Conservation (phyloP, 1,284 basidiomycete species). For the Boletellus deceptivus region DNA sequence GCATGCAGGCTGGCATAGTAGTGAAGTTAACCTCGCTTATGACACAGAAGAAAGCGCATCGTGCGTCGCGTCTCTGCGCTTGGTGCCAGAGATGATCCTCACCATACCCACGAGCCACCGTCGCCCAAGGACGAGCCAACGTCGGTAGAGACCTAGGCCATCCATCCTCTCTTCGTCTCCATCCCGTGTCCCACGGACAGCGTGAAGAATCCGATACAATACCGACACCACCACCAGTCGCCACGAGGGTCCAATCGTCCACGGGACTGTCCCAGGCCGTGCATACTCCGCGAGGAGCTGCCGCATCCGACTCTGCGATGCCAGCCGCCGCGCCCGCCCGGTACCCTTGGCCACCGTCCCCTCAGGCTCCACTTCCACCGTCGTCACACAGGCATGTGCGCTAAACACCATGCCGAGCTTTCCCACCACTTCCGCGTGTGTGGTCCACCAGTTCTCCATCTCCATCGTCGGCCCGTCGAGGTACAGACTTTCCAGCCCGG, state of each 20-base stretch:
- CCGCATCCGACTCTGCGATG: background rate
- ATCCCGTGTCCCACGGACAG: too few species aligned
- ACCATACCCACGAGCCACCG: background rate
- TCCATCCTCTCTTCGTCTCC: background rate
- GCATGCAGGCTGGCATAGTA: too few species aligned
- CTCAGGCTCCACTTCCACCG: background rate
- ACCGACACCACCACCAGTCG: background rate
- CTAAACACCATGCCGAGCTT: slow-evolving; percentile 1
- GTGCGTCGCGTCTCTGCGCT: too few species aligned
- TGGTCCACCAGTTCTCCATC: slow-evolving; percentile 4
- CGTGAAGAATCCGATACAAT: background rate
- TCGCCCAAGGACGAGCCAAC: background rate
- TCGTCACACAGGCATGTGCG: slow-evolving; percentile 4
- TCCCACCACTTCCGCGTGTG: background rate
- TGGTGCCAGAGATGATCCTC: background rate
- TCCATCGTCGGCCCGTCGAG: background rate
- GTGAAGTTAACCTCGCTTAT: too few species aligned
- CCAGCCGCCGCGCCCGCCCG: background rate
- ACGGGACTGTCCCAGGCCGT: background rate
- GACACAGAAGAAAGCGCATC: too few species aligned
- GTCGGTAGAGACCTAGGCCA: background rate
- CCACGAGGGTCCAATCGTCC: background rate
- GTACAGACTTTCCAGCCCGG: background rate
- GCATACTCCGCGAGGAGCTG: background rate
- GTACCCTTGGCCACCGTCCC: background rate